Percentiles rank a stretch among this genome's conserved stretches.
These are phyloP conservation scores for Magnolia officinalis DNA, from an alignment of 164 flowering plant genomes.

Conservation along the genomic window DNA sequence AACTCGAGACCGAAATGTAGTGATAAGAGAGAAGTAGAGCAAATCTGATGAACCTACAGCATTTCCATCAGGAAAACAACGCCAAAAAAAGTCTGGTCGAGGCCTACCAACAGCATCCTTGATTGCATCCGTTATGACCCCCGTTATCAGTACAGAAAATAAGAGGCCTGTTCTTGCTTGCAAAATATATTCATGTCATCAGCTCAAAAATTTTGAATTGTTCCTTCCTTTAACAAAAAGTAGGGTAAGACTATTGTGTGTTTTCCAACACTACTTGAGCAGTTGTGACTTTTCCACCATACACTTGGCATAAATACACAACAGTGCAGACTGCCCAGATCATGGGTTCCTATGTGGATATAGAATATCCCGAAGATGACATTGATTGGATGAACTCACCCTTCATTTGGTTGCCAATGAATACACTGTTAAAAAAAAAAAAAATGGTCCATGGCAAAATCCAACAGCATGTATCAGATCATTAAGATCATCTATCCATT, in stretches of 20 bases:
- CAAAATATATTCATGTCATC: background rate
- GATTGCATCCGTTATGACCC: constrained; percentile 57
- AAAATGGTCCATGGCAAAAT: background rate
- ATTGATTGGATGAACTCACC: background rate
- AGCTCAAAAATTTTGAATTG: background rate
- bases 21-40: no score
- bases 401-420: background rate
- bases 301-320: background rate
- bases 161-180: constrained; percentile 45
- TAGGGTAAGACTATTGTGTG: no score
- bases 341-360: background rate
- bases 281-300: background rate
- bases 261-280: no score
- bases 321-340: background rate
- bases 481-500: background rate
- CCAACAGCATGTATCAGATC: background rate
- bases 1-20: background rate
- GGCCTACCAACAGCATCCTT: constrained; percentile 79
- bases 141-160: constrained; percentile 53
- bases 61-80: constrained; percentile 82
- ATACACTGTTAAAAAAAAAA: background rate
- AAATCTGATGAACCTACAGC: constrained; percentile 36
- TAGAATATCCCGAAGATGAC: background rate
- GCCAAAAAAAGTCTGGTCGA: constrained; percentile 84
- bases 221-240: background rate